A percentile compares a stretch with the other conserved stretches of the same genome.
Conservation (phyloP, 495 filamentous ascomycete species). For the Penicillium manginii region DNA sequence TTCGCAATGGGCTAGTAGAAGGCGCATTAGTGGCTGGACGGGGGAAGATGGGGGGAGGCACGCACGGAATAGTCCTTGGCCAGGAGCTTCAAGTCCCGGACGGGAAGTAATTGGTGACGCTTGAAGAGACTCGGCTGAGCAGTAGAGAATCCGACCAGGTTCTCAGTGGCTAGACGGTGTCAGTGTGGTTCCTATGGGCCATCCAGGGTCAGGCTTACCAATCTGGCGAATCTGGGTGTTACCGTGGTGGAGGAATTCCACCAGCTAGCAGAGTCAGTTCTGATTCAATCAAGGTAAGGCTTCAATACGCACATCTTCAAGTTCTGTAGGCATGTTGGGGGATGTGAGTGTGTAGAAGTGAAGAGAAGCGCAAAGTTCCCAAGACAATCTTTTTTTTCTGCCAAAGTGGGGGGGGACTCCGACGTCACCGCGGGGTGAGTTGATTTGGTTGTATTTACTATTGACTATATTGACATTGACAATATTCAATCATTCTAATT, state of each 20-base stretch:
- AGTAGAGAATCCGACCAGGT: slow-evolving; percentile 81
- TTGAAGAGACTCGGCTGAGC: slow-evolving; percentile 84
- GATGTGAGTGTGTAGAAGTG: slow-evolving; percentile 2
- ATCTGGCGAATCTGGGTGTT: slow-evolving; percentile 83
- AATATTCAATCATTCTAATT: background rate
- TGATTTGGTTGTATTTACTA: background rate
- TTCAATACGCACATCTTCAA: slow-evolving; percentile 70
- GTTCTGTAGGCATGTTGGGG: slow-evolving; percentile 67
- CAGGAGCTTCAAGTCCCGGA: slow-evolving; percentile 89
- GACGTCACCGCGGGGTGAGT: slow-evolving; percentile 26
- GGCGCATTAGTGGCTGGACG: slow-evolving; percentile 7
- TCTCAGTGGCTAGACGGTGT: slow-evolving; percentile 67
- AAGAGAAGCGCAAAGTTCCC: background rate
- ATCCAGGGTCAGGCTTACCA: slow-evolving; percentile 50
- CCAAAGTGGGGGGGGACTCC: slow-evolving; percentile 25
- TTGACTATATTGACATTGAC: background rate
- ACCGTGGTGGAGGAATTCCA: slow-evolving; percentile 88
- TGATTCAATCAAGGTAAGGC: background rate
- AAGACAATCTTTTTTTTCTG: slow-evolving; percentile 19
- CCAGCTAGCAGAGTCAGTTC: slow-evolving; percentile 62
- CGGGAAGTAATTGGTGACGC: slow-evolving; percentile 70
- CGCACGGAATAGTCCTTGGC: slow-evolving; percentile 78
- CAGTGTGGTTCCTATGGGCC: background rate
- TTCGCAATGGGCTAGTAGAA: slow-evolving; percentile 75
- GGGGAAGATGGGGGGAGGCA: slow-evolving; percentile 8